Evolutionary conservation across 2,329 filamentous ascomycete genomes (phyloP).

Genomic region (Penicillium sclerotiorum): DNA sequence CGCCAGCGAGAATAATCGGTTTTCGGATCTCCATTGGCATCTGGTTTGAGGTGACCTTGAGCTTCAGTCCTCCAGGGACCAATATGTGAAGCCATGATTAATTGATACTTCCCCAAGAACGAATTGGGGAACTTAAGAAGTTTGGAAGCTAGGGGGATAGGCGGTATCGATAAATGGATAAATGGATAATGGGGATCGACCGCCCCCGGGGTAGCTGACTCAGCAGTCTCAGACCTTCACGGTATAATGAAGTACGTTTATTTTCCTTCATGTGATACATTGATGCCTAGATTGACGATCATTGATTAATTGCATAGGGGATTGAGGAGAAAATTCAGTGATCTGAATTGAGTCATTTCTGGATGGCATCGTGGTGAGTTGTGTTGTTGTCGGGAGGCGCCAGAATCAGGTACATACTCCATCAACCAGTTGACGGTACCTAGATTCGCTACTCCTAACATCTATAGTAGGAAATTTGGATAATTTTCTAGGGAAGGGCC

Average conservation of each 20-base stretch:
- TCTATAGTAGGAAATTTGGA: too few relatives aligned
- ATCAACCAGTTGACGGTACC: too few relatives aligned
- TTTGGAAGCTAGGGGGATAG: neutral
- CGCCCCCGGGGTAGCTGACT: constrained; percentile 21
- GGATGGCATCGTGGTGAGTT: too few relatives aligned
- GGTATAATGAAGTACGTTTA: constrained; percentile 15
- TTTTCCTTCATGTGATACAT: constrained; percentile 6
- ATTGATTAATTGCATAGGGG: too few relatives aligned
- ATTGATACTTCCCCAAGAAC: neutral
- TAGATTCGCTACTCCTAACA: too few relatives aligned
- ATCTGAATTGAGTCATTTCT: too few relatives aligned
- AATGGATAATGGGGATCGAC: neutral
- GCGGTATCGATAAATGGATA: neutral
- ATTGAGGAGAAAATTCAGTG: too few relatives aligned
- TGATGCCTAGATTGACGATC: neutral
- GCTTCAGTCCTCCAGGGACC: constrained; percentile 38
- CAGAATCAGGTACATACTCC: too few relatives aligned
- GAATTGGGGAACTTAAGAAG: constrained; percentile 3
- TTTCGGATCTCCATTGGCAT: constrained; percentile 47
- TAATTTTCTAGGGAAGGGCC: too few relatives aligned
- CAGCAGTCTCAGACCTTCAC: constrained; percentile 22
- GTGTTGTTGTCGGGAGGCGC: too few relatives aligned
- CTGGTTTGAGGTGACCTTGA: constrained; percentile 37
- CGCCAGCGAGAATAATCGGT: constrained; percentile 87
- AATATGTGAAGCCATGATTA: constrained; percentile 33